Conservation (phyloP, 2,329 filamentous ascomycete genomes). For the Scortechinia acanthostroma region DNA sequence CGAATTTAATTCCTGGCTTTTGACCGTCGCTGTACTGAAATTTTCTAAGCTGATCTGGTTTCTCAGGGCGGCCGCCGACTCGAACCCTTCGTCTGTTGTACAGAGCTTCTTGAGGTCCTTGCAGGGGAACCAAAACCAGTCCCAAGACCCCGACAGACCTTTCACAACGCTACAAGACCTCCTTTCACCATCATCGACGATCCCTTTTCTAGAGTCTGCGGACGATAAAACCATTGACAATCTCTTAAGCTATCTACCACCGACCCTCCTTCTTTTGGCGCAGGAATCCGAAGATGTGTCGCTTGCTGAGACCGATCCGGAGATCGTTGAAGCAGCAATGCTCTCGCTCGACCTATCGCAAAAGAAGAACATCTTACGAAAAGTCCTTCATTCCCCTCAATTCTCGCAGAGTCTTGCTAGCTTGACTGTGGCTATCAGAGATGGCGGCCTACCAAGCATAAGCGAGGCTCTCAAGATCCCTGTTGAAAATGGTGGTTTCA, state of each 20-base stretch:
- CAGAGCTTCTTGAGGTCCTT: constrained; percentile 85
- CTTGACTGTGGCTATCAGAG: constrained; percentile 78
- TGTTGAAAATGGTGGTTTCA: constrained; percentile 77
- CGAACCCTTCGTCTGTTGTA: constrained; percentile 71
- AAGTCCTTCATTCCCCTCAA: constrained; percentile 81
- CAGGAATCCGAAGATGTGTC: constrained; percentile 57
- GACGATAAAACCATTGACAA: constrained; percentile 64
- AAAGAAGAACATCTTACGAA: constrained; percentile 74
- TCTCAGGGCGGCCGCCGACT: constrained; percentile 47
- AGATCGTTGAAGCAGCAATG: constrained; percentile 66
- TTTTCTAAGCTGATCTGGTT: constrained; percentile 31
- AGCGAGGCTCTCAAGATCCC: constrained; percentile 77
- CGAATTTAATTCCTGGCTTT: constrained; percentile 3
- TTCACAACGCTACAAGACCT: constrained; percentile 85
- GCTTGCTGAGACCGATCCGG: constrained; percentile 52
- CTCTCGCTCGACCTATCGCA: constrained; percentile 66
- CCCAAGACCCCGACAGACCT: constrained; percentile 43
- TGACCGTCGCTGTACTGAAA: constrained; percentile 6
- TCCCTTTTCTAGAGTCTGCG: constrained; percentile 65
- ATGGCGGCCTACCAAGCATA: constrained; percentile 84
- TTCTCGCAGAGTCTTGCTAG: constrained; percentile 80
- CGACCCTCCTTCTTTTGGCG: constrained; percentile 69
- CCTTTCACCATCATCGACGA: constrained; percentile 68
- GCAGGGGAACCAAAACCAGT: constrained; percentile 35
- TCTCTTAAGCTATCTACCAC: constrained; percentile 72